Base-by-base conservation (phyloP, 768 basidiomycete genomes). In the Panaeolus cyanescens region DNA sequence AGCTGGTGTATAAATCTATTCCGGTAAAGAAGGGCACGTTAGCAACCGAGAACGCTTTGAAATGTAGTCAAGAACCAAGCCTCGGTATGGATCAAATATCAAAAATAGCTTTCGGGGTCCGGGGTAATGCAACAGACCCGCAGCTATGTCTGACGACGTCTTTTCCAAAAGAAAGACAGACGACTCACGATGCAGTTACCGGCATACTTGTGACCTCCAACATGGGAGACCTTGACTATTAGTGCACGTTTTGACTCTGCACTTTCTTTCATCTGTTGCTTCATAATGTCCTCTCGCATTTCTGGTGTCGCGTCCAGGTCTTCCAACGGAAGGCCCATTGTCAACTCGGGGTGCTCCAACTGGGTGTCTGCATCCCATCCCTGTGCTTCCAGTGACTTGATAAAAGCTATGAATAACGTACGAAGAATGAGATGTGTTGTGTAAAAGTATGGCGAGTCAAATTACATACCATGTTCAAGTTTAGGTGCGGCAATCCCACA, bases 191-290 rank as follows among this genome's bases (percentile, higher is more conserved):
- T 88, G 66, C 92, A 89, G 68, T 96, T 95, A 37, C 95, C 95
- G 34, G 93, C 90, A 71, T 90, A 98, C 67, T 90, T 90, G 79
- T 98, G 96, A 2, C 96, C 95, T 20, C 96, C 96, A 40, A 95
- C 81, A 78, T 99, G 96, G 28, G 93, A 96, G 58, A 88, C 90
- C 69, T 84, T 87, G 68, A 98, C 77, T 61, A 99, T 89, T 50
- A 97, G 89, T 4, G 88, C 95, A 54, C 86, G 85, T 60, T 87
- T 88, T 22, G 83, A 79, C 32, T 74, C 73, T 17, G 78, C 76
- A n/a, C 85, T 83, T 34, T 82, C 82, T 66, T 83, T 83, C 19
- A 82, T 75, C 62, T 81, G 79, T 65, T 75, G 80, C 70, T 62
- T 83, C 58, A 90, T 79, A 67, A 83, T 82, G 20, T 74, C 76